These are phyloP conservation scores for Syzygium malaccense DNA, from an alignment of 441 rosid species.

Conservation along the genomic window DNA sequence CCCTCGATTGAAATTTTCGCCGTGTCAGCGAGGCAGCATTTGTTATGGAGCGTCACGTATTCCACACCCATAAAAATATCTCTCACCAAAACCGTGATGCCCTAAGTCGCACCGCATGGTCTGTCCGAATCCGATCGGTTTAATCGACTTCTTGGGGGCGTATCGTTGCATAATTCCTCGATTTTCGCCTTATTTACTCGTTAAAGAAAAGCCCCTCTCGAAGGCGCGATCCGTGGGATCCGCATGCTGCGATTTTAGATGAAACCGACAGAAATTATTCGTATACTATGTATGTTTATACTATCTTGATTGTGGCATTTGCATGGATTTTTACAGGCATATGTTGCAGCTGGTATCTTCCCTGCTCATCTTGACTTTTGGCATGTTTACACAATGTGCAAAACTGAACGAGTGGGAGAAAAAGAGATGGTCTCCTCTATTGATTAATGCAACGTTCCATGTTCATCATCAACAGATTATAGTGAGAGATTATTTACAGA, in stretches of 20 bases:
- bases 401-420: neutral
- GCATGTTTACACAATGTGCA: neutral
- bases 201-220: neutral
- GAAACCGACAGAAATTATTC: neutral
- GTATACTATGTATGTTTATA: neutral
- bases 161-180: neutral
- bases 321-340: neutral
- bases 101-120: neutral
- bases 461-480: neutral
- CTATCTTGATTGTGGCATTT: neutral
- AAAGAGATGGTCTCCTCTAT: neutral
- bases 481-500: neutral
- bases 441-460: neutral
- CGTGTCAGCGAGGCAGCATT: neutral
- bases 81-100: neutral
- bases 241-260: neutral
- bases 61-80: neutral
- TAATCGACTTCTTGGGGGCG: neutral
- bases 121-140: neutral
- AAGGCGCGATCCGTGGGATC: neutral
- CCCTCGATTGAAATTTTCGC: neutral
- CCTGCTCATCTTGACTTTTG: neutral
- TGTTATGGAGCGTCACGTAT: neutral
- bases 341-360: neutral
- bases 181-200: neutral